These are phyloP conservation scores for Alternaria dauci DNA, from an alignment of 2,329 filamentous ascomycete genomes.

Conservation along the genomic window DNA sequence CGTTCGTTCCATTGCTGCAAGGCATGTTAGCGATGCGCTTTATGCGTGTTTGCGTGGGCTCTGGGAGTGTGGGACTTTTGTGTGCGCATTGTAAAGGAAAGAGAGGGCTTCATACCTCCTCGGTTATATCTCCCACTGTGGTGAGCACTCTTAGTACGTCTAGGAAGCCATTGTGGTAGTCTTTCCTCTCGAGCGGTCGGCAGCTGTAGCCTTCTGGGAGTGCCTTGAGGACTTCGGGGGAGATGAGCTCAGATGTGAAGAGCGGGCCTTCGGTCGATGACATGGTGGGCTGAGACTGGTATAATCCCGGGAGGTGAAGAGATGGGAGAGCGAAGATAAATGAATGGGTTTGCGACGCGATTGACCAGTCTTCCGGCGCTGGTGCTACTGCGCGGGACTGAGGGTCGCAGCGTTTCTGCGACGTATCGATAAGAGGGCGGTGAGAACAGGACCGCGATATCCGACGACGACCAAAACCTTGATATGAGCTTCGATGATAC, in stretches of 20 bases:
- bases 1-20: constrained; percentile 70
- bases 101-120: constrained; percentile 58
- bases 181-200: constrained; percentile 78
- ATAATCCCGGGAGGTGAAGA: neutral
- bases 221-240: constrained; percentile 72
- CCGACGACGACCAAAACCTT: neutral
- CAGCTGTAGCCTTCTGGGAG: constrained; percentile 85
- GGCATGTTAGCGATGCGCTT: neutral
- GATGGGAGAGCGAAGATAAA: too few species aligned
- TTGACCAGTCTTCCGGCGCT: neutral
- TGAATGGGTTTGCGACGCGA: neutral
- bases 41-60: neutral
- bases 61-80: neutral
- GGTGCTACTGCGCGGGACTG: neutral
- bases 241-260: constrained; percentile 81
- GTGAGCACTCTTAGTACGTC: constrained; percentile 92
- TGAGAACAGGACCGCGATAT: constrained; percentile 15
- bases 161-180: constrained; percentile 85
- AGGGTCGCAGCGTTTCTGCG: constrained; percentile 6
- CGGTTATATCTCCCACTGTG: constrained; percentile 85
- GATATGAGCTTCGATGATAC: neutral
- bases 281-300: neutral
- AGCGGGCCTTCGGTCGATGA: constrained; percentile 62
- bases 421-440: constrained; percentile 39
- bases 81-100: neutral